These are phyloP conservation scores for Mucor ambiguus DNA, from an alignment of 371 early-diverging fungal species.

Conservation along the genomic window DNA sequence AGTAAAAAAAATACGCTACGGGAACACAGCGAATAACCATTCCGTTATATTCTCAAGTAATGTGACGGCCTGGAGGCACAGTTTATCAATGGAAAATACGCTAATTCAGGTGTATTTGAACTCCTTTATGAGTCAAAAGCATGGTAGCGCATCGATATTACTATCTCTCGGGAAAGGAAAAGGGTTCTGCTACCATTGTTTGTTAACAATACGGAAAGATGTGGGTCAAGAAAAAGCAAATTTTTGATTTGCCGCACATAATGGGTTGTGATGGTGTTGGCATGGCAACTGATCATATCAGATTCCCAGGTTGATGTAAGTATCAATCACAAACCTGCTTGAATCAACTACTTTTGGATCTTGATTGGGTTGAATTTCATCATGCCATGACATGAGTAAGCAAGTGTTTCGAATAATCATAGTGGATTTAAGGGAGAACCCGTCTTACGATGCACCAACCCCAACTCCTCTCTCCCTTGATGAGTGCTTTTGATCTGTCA, in stretches of 20 bases:
- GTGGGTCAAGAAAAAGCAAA: not conserved
- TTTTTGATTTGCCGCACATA: not conserved
- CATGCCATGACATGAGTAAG: not conserved
- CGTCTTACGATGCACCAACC: not conserved
- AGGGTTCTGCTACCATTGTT: not conserved
- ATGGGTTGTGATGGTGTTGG: not conserved
- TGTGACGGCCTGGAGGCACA: slow-evolving; percentile 3
- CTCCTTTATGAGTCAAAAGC: slow-evolving; percentile 1
- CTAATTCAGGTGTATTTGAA: not conserved
- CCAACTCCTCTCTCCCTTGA: too few relatives aligned
- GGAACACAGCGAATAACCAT: not conserved
- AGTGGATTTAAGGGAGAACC: slow-evolving; percentile 3
- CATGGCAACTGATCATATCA: not conserved
- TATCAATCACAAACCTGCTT: not conserved
- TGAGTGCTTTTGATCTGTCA: not conserved
- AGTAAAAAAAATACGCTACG: not conserved
- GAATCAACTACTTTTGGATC: not conserved
- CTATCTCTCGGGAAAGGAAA: not conserved
- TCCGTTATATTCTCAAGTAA: not conserved
- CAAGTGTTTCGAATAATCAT: not conserved
- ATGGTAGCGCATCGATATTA: not conserved
- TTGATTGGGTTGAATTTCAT: not conserved
- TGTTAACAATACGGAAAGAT: not conserved
- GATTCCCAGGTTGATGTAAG: not conserved
- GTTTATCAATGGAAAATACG: not conserved